phyloP scores from a whole-genome alignment of 805 yeast species.

The Schwanniomyces occidentalis region DNA sequence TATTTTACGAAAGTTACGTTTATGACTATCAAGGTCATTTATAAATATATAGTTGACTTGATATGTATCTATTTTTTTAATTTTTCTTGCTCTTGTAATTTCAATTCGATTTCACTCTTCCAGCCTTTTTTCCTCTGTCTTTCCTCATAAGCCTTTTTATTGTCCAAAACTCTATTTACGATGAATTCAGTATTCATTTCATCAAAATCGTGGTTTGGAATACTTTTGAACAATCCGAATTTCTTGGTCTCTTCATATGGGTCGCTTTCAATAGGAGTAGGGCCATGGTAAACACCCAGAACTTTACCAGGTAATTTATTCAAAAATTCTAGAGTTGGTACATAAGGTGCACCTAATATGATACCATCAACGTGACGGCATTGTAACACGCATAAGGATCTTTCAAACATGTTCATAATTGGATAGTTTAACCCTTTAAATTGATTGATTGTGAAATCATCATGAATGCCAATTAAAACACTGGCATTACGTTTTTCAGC shows the following conservation, averaged over 20 bases:
- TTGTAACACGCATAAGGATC: slow-evolving; percentile 85
- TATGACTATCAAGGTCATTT: neutral
- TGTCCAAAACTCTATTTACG: slow-evolving; percentile 68
- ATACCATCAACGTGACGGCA: slow-evolving; percentile 82
- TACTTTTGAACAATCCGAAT: slow-evolving; percentile 37
- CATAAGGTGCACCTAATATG: slow-evolving; percentile 67
- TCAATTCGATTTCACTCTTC: slow-evolving; percentile 53
- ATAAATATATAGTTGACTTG: slow-evolving; percentile 1
- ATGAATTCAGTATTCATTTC: slow-evolving; percentile 70
- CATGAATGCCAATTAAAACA: slow-evolving; percentile 69
- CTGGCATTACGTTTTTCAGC: slow-evolving; percentile 38
- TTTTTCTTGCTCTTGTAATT: slow-evolving; percentile 22
- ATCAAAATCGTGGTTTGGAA: slow-evolving; percentile 58
- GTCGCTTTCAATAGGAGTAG: slow-evolving; percentile 39
- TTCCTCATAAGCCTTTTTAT: slow-evolving; percentile 73
- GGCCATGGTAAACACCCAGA: slow-evolving; percentile 56
- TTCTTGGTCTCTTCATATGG: slow-evolving; percentile 39
- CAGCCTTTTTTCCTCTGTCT: slow-evolving; percentile 87
- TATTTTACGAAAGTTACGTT: too few species aligned
- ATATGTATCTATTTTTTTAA: slow-evolving; percentile 3
- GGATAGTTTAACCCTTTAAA: slow-evolving; percentile 69
- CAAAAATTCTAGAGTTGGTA: slow-evolving; percentile 44
- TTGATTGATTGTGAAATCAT: slow-evolving; percentile 55
- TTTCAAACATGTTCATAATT: slow-evolving; percentile 83
- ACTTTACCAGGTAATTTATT: slow-evolving; percentile 38